Conservation (phyloP, 192 early-diverging fungal genomes). For the Spizellomyces punctatus region DNA sequence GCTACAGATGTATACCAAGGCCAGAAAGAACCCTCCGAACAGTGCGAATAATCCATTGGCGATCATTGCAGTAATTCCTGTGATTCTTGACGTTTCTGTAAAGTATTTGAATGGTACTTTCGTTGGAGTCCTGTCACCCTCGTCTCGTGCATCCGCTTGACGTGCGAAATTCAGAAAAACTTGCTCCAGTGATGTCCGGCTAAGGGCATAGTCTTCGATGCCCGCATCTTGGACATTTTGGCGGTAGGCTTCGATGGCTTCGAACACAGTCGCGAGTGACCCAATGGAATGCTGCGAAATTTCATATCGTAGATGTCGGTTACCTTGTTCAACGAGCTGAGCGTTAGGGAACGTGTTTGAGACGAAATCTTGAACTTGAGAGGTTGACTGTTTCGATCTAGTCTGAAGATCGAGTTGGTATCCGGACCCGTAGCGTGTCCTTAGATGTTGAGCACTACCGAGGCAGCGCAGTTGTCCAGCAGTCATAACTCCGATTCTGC, state of each 20-base stretch:
- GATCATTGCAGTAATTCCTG: too few species aligned
- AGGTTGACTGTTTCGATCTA: too few species aligned
- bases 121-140: too few species aligned
- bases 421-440: conserved; percentile 72
- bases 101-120: too few species aligned
- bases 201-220: conserved; percentile 14
- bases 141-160: too few species aligned
- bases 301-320: neutral
- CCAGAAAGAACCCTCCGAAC: too few species aligned
- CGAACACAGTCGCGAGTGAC: conserved; percentile 13
- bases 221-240: too few species aligned
- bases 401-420: conserved; percentile 37
- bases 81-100: too few species aligned
- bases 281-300: neutral
- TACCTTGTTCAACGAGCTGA: conserved; percentile 30
- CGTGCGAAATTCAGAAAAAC: conserved; percentile 21
- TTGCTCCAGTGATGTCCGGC: conserved; percentile 22
- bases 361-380: too few species aligned
- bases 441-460: conserved; percentile 64
- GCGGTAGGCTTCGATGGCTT: conserved; percentile 6
- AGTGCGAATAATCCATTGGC: too few species aligned
- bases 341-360: too few species aligned
- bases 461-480: conserved; percentile 73
- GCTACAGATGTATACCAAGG: too few species aligned
- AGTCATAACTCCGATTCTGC: conserved; percentile 77